phyloP scores from a whole-genome alignment of 768 basidiomycete genomes.

The Cystofilobasidium ferigula region DNA sequence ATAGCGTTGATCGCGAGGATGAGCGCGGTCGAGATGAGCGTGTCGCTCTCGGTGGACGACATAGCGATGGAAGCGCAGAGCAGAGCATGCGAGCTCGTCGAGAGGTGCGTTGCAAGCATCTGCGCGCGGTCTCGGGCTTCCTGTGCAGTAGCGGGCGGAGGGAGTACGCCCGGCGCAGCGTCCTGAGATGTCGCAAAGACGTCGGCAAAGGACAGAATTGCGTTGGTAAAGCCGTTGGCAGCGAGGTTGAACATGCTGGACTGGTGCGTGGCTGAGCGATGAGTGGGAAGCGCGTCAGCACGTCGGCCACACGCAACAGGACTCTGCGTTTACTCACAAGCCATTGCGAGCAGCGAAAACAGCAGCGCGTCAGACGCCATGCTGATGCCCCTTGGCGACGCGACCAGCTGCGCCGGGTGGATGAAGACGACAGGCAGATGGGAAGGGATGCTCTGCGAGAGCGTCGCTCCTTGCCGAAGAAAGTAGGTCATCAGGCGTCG shows the following conservation, averaged over 20 bases:
- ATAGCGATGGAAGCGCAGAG: background rate
- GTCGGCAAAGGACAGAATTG: background rate
- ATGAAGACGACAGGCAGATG: constrained; percentile 8
- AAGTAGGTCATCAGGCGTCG: background rate
- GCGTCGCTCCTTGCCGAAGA: background rate
- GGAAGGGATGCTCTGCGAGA: background rate
- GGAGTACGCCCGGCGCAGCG: too few relatives aligned
- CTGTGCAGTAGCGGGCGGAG: too few relatives aligned
- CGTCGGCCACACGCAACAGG: too few relatives aligned
- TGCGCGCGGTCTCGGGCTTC: background rate
- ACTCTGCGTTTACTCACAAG: background rate
- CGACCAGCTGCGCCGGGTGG: constrained; percentile 1
- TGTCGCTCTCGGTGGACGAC: background rate
- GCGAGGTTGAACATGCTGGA: background rate
- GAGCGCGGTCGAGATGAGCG: constrained; percentile 5
- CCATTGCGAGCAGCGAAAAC: constrained; percentile 1
- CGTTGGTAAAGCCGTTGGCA: background rate
- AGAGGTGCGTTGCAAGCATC: background rate
- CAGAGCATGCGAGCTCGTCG: background rate
- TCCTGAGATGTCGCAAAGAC: too few relatives aligned
- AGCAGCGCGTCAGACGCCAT: constrained; percentile 11
- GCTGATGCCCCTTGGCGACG: background rate
- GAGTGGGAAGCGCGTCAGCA: too few relatives aligned
- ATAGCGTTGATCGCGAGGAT: background rate
- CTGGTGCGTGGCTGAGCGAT: background rate